Conservation (phyloP, 257 asterid species). For the Asclepias syriaca region DNA sequence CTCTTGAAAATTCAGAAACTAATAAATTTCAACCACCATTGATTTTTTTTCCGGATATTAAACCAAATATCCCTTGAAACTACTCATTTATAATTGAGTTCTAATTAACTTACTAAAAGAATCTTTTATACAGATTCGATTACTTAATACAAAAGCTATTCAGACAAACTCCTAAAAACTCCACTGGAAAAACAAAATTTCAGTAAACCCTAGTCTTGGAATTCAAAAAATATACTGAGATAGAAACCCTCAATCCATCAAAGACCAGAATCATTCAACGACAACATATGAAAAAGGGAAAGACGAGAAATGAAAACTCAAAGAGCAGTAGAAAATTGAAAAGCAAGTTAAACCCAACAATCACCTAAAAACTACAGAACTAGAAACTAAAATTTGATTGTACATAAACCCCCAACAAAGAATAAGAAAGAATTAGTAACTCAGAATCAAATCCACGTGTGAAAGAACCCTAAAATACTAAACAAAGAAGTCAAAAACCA, state of each 20-base stretch:
- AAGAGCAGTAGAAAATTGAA: neutral
- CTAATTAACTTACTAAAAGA: slow-evolving; percentile 6
- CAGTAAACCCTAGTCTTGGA: slow-evolving; percentile 37
- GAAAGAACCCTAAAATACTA: slow-evolving; percentile 14
- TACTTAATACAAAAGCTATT: slow-evolving; percentile 15
- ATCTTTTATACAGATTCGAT: neutral
- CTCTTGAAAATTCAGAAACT: neutral
- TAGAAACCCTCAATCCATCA: slow-evolving; percentile 12
- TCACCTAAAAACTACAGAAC: slow-evolving; percentile 8
- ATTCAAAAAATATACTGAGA: slow-evolving; percentile 14
- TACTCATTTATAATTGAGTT: slow-evolving; percentile 7
- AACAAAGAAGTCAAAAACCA: neutral
- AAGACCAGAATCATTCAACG: slow-evolving; percentile 8
- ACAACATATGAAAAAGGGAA: neutral
- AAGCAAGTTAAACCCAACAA: neutral
- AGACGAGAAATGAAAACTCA: neutral
- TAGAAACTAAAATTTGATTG: neutral
- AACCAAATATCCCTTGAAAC: neutral
- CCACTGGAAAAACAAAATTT: slow-evolving; percentile 13
- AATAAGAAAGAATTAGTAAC: slow-evolving; percentile 3
- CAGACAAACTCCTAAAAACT: slow-evolving; percentile 14
- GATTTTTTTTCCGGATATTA: neutral
- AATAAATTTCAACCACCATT: neutral
- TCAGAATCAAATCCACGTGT: slow-evolving; percentile 13
- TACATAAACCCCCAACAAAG: slow-evolving; percentile 9